phyloP scores from a whole-genome alignment of 257 asterid species.

The Solanum virginianum region DNA sequence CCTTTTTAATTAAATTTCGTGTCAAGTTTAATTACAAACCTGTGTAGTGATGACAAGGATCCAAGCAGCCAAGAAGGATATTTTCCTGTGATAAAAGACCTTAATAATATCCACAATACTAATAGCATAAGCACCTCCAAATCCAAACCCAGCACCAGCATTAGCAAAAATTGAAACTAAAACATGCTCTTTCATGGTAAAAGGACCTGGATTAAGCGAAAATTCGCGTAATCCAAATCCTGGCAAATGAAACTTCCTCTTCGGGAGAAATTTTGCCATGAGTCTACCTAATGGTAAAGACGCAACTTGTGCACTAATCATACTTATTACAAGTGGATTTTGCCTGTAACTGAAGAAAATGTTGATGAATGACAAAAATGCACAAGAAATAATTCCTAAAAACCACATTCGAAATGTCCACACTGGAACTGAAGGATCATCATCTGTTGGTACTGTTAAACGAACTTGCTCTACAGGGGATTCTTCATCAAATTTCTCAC shows the following conservation, averaged over 20 bases:
- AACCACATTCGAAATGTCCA: slow-evolving; percentile 76
- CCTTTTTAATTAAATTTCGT: neutral
- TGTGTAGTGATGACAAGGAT: slow-evolving; percentile 54
- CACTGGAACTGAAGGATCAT: slow-evolving; percentile 43
- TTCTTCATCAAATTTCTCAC: neutral
- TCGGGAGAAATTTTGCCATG: slow-evolving; percentile 45
- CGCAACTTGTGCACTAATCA: slow-evolving; percentile 42
- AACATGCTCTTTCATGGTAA: slow-evolving; percentile 59
- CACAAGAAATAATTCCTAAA: slow-evolving; percentile 34
- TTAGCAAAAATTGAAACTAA: slow-evolving; percentile 60
- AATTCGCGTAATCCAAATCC: slow-evolving; percentile 31
- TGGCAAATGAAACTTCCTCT: slow-evolving; percentile 25
- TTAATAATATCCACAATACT: slow-evolving; percentile 41
- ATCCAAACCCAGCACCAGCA: slow-evolving; percentile 39
- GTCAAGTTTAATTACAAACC: slow-evolving; percentile 11
- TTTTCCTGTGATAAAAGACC: slow-evolving; percentile 40
- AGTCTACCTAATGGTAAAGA: slow-evolving; percentile 45
- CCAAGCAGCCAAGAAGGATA: slow-evolving; percentile 40
- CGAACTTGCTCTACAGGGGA: slow-evolving; percentile 53
- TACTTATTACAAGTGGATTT: slow-evolving; percentile 28
- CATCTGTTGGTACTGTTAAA: slow-evolving; percentile 29
- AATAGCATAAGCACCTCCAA: slow-evolving; percentile 49
- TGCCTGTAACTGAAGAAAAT: slow-evolving; percentile 47
- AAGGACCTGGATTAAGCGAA: slow-evolving; percentile 62
- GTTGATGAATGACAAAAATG: slow-evolving; percentile 32